Evolutionary conservation across 805 yeast genomes (phyloP).

Genomic region (Nakazawaea siamensis): DNA sequence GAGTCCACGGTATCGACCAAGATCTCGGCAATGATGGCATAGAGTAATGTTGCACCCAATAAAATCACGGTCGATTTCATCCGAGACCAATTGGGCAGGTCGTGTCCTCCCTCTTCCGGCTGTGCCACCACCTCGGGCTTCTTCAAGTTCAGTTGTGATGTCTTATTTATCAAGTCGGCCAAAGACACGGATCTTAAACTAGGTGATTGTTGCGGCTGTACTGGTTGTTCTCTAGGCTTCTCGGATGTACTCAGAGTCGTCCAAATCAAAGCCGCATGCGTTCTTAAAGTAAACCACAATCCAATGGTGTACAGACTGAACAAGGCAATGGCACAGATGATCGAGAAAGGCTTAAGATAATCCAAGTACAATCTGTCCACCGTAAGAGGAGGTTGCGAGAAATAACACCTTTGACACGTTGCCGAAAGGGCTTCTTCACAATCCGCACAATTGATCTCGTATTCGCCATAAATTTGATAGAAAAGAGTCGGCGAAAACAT

Average conservation of each 20-base stretch:
- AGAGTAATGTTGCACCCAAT: slow-evolving; percentile 74
- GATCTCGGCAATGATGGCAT: slow-evolving; percentile 92
- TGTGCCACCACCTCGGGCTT: slow-evolving; percentile 1
- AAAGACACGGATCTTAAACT: slow-evolving; percentile 10
- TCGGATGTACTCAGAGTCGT: slow-evolving; percentile 49
- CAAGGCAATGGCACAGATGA: slow-evolving; percentile 71
- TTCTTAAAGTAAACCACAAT: slow-evolving; percentile 83
- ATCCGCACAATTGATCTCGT: slow-evolving; percentile 62
- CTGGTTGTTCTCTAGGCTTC: slow-evolving; percentile 13
- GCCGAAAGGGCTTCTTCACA: slow-evolving; percentile 26
- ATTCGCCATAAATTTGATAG: slow-evolving; percentile 84
- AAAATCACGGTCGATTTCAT: slow-evolving; percentile 75
- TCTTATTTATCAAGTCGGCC: slow-evolving; percentile 3
- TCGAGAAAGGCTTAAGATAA: slow-evolving; percentile 75
- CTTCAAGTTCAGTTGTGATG: slow-evolving; percentile 4
- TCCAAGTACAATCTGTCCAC: slow-evolving; percentile 57
- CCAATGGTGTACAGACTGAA: slow-evolving; percentile 85
- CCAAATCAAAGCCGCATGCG: slow-evolving; percentile 97
- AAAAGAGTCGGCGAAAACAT: slow-evolving; percentile 90
- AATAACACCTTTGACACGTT: slow-evolving; percentile 61
- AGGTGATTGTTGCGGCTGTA: slow-evolving; percentile 5
- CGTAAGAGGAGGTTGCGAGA: slow-evolving; percentile 67
- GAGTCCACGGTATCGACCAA: slow-evolving; percentile 88
- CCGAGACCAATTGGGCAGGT: slow-evolving; percentile 96
- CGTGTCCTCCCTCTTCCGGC: slow-evolving; percentile 56